phyloP scores from a whole-genome alignment of 2,329 filamentous ascomycete genomes.

The Aspergillus japonicus region DNA sequence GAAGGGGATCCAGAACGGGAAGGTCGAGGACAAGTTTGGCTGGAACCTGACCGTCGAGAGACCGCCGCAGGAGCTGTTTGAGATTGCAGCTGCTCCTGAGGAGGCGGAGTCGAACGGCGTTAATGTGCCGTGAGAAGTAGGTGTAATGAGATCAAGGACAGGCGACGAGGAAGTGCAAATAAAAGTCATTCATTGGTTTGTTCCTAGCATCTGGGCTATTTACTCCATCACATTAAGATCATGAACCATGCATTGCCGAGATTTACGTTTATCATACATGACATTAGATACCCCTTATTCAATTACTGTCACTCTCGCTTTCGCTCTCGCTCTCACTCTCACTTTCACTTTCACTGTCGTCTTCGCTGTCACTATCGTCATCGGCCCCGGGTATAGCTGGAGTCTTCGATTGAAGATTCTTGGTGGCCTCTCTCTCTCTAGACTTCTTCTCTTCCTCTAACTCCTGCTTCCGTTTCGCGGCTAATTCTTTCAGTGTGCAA shows the following conservation, averaged over 20 bases:
- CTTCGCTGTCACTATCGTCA: slow-evolving; percentile 16
- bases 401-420: not conserved
- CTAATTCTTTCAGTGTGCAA: slow-evolving; percentile 8
- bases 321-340: slow-evolving; percentile 14
- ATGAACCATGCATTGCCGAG: not conserved
- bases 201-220: not conserved
- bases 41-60: slow-evolving; percentile 59
- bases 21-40: slow-evolving; percentile 70
- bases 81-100: slow-evolving; percentile 24
- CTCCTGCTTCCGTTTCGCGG: slow-evolving; percentile 9
- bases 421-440: not conserved
- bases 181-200: not conserved
- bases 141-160: not conserved
- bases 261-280: not conserved
- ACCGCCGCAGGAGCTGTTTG: slow-evolving; percentile 30
- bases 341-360: slow-evolving; percentile 14
- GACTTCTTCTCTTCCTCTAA: slow-evolving; percentile 7
- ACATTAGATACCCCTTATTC: not conserved
- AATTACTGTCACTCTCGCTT: not conserved
- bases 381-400: slow-evolving; percentile 5
- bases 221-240: not conserved
- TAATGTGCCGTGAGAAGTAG: slow-evolving; percentile 26
- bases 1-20: slow-evolving; percentile 82
- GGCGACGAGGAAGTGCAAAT: slow-evolving; percentile 1
- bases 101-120: slow-evolving; percentile 22